Conservation (phyloP, 345 rosid genomes). For the Citrus sp. region DNA sequence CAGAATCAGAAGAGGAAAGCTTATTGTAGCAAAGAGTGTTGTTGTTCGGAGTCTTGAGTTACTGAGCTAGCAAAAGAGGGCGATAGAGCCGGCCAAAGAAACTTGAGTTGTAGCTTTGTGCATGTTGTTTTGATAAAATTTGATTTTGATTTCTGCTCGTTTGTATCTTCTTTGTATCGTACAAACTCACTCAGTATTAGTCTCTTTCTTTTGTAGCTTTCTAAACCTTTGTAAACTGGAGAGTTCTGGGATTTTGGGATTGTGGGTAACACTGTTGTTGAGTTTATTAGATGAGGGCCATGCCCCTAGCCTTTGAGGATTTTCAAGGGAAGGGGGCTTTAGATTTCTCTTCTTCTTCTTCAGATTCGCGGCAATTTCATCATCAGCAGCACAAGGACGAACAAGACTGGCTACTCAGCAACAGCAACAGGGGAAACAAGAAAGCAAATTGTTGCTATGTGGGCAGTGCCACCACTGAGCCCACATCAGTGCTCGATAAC, state of each 20-base stretch:
- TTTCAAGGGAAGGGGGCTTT: conserved; percentile 79
- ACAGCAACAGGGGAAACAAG: conserved; percentile 5
- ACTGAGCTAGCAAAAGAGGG: neutral
- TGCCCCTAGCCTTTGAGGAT: conserved; percentile 73
- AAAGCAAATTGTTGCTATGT: neutral
- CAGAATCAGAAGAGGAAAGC: conserved; percentile 16
- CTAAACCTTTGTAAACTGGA: conserved; percentile 21
- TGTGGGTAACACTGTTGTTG: conserved; percentile 13
- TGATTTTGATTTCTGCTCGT: conserved; percentile 10
- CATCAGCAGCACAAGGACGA: conserved; percentile 3
- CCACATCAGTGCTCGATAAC: conserved; percentile 59
- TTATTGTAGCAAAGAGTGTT: conserved; percentile 19
- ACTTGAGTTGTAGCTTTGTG: neutral
- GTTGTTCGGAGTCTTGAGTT: neutral
- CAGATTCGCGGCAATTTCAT: conserved; percentile 24
- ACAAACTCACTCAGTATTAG: conserved; percentile 2
- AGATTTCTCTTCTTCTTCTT: conserved; percentile 30
- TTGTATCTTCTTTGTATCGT: conserved; percentile 1
- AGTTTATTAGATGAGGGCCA: conserved; percentile 60
- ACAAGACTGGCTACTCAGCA: conserved; percentile 24
- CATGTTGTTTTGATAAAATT: neutral
- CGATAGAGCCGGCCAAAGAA: neutral
- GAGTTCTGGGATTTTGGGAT: conserved; percentile 19
- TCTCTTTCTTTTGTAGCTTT: neutral
- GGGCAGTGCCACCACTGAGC: conserved; percentile 42